Base-by-base conservation (phyloP, 805 yeast species). In the Huiozyma sinensis region DNA sequence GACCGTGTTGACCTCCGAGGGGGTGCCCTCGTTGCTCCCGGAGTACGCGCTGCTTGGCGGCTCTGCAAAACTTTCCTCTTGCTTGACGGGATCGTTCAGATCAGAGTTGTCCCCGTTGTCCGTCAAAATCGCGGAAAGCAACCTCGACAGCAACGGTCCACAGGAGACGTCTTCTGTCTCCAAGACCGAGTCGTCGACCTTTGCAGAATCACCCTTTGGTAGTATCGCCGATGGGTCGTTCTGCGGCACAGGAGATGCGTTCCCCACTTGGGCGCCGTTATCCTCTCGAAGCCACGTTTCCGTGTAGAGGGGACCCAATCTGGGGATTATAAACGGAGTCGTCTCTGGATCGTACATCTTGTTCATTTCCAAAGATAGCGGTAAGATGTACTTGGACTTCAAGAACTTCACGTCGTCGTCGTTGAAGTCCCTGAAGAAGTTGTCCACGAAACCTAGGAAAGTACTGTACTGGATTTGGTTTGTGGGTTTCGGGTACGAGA, bases 401-500 rank as follows among this genome's bases (percentile, higher is more conserved):
- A 90, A 64, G 52, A 88, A 77, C 44, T 79, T 77, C 37, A 87
- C 56, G 58, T 92, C 98, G 32, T 90, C 96, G 48, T 83, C 95
- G 12, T 72, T 67, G 53, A 76, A 85, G 2, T 76, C 74, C 48
- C 95, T 72, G 65, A 82, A 89, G 59, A 76, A 90, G 30, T 89
- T 84, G 60, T 92, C 98, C 33, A 88, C 73, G 52, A 82, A 86
- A 1, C 89, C 67, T 51, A 85, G 83, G 59, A 85, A 92, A 0
- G 98, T 89, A 9, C 84, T 72, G 59, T 84, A 88, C 57, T 88
- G 96, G 12, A 90, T 92, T 66, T 92, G 98, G 61, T 87, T 90
- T 2, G 87, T 65, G 13, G 89, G 89, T 56, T 89, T 90, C 10
- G 81, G 77, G 49, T 79, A 77, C 5, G 95, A 81, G 45, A 85